Conservation (phyloP, 2,329 filamentous ascomycete species). For the Colletotrichum liaoningense region DNA sequence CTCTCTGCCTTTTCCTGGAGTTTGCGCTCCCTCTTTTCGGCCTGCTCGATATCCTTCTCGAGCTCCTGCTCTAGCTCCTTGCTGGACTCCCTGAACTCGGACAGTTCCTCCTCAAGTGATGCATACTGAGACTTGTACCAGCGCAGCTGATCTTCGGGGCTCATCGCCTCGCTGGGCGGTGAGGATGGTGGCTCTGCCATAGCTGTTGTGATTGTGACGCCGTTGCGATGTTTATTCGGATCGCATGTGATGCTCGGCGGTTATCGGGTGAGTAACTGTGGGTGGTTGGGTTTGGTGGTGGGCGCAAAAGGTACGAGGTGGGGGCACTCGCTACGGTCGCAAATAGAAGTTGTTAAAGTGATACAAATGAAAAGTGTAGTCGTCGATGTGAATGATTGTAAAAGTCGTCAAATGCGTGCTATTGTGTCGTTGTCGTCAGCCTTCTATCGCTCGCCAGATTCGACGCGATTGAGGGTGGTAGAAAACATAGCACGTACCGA, state of each 20-base stretch:
- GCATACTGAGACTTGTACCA: conserved; percentile 99
- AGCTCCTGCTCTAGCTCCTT: conserved; percentile 94
- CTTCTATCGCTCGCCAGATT: neutral
- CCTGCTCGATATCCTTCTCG: conserved; percentile 95
- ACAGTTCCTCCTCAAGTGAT: conserved; percentile 88
- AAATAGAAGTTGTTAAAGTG: conserved; percentile 20
- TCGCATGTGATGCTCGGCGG: conserved; percentile 29
- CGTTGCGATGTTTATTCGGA: conserved; percentile 1
- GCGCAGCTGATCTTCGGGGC: conserved; percentile 79
- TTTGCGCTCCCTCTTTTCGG: conserved; percentile 90
- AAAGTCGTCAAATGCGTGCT: conserved; percentile 28
- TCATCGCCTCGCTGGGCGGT: conserved; percentile 66
- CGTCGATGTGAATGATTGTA: conserved; percentile 21
- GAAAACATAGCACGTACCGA: conserved; percentile 19
- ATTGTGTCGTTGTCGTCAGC: conserved; percentile 15
- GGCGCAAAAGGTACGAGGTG: conserved; percentile 6
- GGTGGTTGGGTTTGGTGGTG: neutral
- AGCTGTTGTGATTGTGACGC: conserved; percentile 34
- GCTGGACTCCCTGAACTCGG: conserved; percentile 94
- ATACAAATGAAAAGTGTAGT: conserved; percentile 31
- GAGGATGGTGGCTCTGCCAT: conserved; percentile 74
- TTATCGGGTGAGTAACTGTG: neutral
- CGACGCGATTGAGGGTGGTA: conserved; percentile 1
- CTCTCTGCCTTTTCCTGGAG: conserved; percentile 89
- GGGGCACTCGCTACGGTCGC: conserved; percentile 18